Conservation (phyloP, 768 basidiomycete species). For the Auriculariales sp. region DNA sequence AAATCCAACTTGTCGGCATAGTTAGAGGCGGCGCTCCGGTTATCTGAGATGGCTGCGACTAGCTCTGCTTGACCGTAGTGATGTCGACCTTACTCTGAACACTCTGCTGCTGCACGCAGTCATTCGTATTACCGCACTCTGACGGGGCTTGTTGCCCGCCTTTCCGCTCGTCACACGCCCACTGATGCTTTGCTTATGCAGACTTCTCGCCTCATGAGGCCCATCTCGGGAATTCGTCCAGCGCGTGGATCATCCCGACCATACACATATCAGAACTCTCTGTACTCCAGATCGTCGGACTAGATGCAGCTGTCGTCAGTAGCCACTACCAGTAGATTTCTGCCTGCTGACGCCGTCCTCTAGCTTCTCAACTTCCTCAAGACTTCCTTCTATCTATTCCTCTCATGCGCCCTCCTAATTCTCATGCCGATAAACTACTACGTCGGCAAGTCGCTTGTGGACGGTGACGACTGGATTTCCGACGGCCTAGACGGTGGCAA, state of each 20-base stretch:
- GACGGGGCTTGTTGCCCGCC: too few relatives aligned
- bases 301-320: conserved; percentile 91
- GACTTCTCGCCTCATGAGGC: conserved; percentile 91
- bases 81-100: too few relatives aligned
- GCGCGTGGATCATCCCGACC: conserved; percentile 94
- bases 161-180: background rate
- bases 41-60: too few relatives aligned
- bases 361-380: conserved; percentile 92
- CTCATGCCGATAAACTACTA: conserved; percentile 93
- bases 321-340: background rate
- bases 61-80: too few relatives aligned
- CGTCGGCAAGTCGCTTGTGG: conserved; percentile 46
- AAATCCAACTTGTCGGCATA: too few relatives aligned
- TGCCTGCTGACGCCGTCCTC: background rate
- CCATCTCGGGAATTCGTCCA: conserved; percentile 73
- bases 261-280: conserved; percentile 82
- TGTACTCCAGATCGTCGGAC: conserved; percentile 86
- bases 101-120: too few relatives aligned
- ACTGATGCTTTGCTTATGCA: conserved; percentile 15
- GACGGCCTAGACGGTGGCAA: too few relatives aligned
- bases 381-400: conserved; percentile 86
- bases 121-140: too few relatives aligned
- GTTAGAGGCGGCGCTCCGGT: too few relatives aligned
- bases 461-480: conserved; percentile 19
- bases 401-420: conserved; percentile 72